Evolutionary conservation across 257 asterid species (phyloP).

Genomic region (Cynanchum wilfordii): DNA sequence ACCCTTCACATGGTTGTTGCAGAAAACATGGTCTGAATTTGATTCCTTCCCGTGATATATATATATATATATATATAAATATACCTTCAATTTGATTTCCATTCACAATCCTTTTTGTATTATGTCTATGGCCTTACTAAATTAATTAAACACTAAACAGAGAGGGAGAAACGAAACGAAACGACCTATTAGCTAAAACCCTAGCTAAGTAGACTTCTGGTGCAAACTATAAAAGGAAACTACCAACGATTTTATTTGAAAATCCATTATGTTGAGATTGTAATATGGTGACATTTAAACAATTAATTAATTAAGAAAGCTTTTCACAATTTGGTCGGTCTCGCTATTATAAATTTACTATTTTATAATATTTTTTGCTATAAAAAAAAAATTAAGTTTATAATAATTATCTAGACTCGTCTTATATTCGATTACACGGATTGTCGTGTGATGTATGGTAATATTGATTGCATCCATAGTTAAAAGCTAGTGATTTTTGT

Average conservation of each 20-base stretch:
- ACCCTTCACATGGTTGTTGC: not conserved
- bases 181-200: not conserved
- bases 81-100: not conserved
- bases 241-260: too few relatives aligned
- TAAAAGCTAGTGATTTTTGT: not conserved
- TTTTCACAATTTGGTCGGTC: too few relatives aligned
- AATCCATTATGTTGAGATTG: too few relatives aligned
- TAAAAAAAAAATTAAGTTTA: too few relatives aligned
- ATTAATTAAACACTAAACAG: not conserved
- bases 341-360: too few relatives aligned
- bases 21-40: conserved; percentile 16
- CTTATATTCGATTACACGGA: too few relatives aligned
- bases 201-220: too few relatives aligned
- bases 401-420: too few relatives aligned
- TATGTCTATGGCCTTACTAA: not conserved
- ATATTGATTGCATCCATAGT: not conserved
- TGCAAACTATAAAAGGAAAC: too few relatives aligned
- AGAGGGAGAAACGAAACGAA: not conserved
- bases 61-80: not conserved
- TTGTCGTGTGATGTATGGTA: not conserved
- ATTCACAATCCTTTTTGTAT: not conserved
- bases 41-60: conserved; percentile 16
- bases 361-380: too few relatives aligned
- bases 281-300: too few relatives aligned
- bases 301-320: too few relatives aligned